phyloP scores from a whole-genome alignment of 2,329 filamentous ascomycete genomes.

The Exophiala bonariae region DNA sequence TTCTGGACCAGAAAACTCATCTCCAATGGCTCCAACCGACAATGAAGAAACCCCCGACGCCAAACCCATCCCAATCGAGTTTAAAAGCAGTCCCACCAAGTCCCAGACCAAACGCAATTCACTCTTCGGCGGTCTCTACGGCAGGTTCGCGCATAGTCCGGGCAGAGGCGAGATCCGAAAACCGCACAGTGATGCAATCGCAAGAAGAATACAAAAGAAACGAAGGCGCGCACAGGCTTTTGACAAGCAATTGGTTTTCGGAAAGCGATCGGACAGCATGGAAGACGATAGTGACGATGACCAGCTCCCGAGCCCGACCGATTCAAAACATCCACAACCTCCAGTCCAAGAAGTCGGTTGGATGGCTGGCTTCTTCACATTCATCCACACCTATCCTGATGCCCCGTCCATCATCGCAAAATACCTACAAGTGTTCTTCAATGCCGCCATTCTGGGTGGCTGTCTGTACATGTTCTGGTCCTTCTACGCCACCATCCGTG shows the following conservation, averaged over 20 bases:
- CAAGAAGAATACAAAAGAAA: slow-evolving; percentile 49
- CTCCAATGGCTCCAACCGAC: slow-evolving; percentile 46
- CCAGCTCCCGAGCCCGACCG: slow-evolving; percentile 34
- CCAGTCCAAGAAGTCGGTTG: slow-evolving; percentile 27
- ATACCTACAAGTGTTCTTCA: slow-evolving; percentile 63
- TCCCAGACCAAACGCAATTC: slow-evolving; percentile 38
- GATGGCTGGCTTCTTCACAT: slow-evolving; percentile 54
- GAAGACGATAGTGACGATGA: slow-evolving; percentile 41
- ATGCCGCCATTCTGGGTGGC: slow-evolving; percentile 48
- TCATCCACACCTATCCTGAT: slow-evolving; percentile 64
- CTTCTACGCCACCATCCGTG: slow-evolving; percentile 68
- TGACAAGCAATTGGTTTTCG: slow-evolving; percentile 39
- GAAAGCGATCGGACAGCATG: slow-evolving; percentile 39
- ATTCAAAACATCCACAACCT: slow-evolving; percentile 12
- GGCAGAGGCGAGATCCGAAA: slow-evolving; percentile 67
- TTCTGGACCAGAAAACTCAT: slow-evolving; percentile 47
- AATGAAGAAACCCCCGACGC: slow-evolving; percentile 50
- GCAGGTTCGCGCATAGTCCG: slow-evolving; percentile 48
- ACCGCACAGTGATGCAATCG: slow-evolving; percentile 46
- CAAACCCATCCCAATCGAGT: slow-evolving; percentile 29
- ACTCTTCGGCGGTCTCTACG: slow-evolving; percentile 40
- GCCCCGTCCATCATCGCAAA: slow-evolving; percentile 66
- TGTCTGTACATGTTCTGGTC: slow-evolving; percentile 67
- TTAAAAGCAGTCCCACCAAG: slow-evolving; percentile 21
- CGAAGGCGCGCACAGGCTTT: slow-evolving; percentile 49